Conservation (phyloP, 2,329 filamentous ascomycete genomes). For the Colletotrichum lini region DNA sequence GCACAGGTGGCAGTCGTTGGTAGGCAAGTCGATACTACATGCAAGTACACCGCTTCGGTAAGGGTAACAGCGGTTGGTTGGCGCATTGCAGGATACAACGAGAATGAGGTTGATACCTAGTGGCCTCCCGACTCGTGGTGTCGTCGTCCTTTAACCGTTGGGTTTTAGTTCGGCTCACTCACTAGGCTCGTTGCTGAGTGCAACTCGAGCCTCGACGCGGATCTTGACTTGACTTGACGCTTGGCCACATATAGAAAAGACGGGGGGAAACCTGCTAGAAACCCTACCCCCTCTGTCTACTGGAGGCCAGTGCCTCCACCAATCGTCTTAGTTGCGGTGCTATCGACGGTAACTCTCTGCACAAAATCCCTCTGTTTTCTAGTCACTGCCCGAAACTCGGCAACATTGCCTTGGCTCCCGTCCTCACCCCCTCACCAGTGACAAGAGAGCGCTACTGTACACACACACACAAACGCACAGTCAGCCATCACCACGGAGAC, state of each 20-base stretch:
- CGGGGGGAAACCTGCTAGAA: not conserved
- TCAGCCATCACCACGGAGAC: slow-evolving; percentile 24
- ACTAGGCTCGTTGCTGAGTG: slow-evolving; percentile 28
- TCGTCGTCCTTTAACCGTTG: not conserved
- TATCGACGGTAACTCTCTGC: slow-evolving; percentile 3
- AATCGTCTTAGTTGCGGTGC: slow-evolving; percentile 4
- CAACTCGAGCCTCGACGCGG: slow-evolving; percentile 3
- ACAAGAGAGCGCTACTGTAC: not conserved
- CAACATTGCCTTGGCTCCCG: slow-evolving; percentile 6
- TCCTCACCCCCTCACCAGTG: slow-evolving; percentile 8
- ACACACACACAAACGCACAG: too few relatives aligned
- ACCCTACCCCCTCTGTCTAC: not conserved
- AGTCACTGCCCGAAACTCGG: slow-evolving; percentile 12
- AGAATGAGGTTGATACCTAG: not conserved
- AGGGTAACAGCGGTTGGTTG: slow-evolving; percentile 7
- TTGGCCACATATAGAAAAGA: not conserved
- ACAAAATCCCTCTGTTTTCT: slow-evolving; percentile 29
- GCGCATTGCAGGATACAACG: slow-evolving; percentile 16
- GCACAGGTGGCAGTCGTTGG: slow-evolving; percentile 38
- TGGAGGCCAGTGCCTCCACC: slow-evolving; percentile 18
- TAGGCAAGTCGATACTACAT: slow-evolving; percentile 23
- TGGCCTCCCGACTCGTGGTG: not conserved
- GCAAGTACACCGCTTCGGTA: not conserved
- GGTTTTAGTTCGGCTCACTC: not conserved
- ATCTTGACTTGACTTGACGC: slow-evolving; percentile 10